Evolutionary conservation across 192 early-diverging fungal species (phyloP), one percentile per base, ranked within the genome.

Genomic region (Coemansia sp.): DNA sequence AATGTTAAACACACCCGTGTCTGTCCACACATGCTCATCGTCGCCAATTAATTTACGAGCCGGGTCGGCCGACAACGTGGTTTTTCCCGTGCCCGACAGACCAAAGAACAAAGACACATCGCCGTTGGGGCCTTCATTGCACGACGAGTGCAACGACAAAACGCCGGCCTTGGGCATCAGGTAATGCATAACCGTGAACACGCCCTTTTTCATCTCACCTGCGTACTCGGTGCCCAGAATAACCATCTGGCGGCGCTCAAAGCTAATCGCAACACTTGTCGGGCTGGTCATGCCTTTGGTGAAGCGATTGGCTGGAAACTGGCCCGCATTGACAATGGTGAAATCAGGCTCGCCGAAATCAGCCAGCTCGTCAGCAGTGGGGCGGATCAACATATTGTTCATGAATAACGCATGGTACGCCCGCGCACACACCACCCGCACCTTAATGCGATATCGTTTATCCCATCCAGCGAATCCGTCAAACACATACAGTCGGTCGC

Each of bases 141-240:
- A 95, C 61, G 92, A 94, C 5, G 96, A 96, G 62, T 83, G 81
- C 64, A 83, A 66, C 17, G 81, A 83, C 9, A 83, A 67, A 4
- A 78, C 75, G 63, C 81, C 81, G 19, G 75, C 72, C 89, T 94
- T 96, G 72, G 96, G 96, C 95, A 97, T 97, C 65, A 93, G 80
- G 87, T 98, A 97, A 82, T 98, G 94, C 96, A 98, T 97, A 57
- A 98, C 93, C 35, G 94, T 97, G 83, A 97, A 95, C 65, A 93
- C 87, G 76, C 96, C 96, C 90, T 98, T 98, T 86, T 98, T 98
- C 96, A 98, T 98, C 84, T 98, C 96, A 58, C 96, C 96, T 59
- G 96, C 96, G 67, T 98, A 98, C 79, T 97, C 91, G 63, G 94
- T 94, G 50, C 96, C 96, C 43, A 98, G 86, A 56, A 98, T 98